Evolutionary conservation across 2,329 filamentous ascomycete genomes (phyloP), one percentile per base, ranked within the genome.

Genomic region (Aaosphaeria arxii): DNA sequence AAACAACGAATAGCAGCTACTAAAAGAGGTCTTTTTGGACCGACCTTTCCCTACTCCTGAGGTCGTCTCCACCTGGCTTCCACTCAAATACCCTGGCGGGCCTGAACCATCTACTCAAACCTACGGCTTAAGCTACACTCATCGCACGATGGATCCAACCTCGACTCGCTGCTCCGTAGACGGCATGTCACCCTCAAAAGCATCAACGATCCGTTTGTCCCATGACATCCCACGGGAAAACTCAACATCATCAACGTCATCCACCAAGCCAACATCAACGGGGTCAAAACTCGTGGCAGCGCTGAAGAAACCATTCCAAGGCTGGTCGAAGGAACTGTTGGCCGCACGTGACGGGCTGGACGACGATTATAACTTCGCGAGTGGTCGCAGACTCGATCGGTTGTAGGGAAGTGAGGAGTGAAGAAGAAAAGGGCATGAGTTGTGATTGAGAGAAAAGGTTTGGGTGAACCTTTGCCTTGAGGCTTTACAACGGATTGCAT

Each of bases 311-410:
- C 66, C 64, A 6, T 67, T 67, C 42, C 62, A 67, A 43, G 66
- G 64, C 4, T 68, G 66, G 66, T 60, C 57, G 13, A 64, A 56
- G 48, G 64, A 66, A 7, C 57, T 67, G 4, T 52, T 69, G 4
- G 59, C 57, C 40, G 66, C 67, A 13, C 56, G 61, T 47, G 58
- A 68, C 31, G 55, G 59, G 30, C 51, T 63, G 30, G 66, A 70
- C 24, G 67, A 71, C 44, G 64, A 69, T 40, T 70, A 70, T 52
- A 70, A 69, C 47, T 70, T 70, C 39, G 47, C 61, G 11, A 49
- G 41, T 11, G 54, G 51, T 9, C n/a, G 33, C 3, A 36, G 33
- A 36, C 33, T 9, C n/a, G 33, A 36, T n/a, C 7, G 33, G 33
- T n/a, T 36, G n/a, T 36, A n/a, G n/a, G 33, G 9, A n/a, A 36